These are phyloP conservation scores for Metahyphopichia silvanorum DNA, from an alignment of 805 yeast species.

Conservation along the genomic window DNA sequence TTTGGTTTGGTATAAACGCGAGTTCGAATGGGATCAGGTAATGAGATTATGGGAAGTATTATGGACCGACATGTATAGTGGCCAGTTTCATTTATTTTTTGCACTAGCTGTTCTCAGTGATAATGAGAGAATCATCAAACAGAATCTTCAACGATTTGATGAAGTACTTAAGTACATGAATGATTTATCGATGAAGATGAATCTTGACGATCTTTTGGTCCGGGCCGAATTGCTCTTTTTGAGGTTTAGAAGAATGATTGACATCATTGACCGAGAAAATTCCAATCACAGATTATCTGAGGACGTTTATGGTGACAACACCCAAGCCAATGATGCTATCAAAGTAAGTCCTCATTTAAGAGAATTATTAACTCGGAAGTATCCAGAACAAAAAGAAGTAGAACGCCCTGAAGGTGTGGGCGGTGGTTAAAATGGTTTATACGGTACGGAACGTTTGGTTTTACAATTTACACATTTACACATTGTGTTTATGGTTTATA, in stretches of 20 bases:
- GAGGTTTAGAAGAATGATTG: slow-evolving; percentile 76
- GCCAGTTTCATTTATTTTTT: slow-evolving; percentile 85
- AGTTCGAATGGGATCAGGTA: slow-evolving; percentile 75
- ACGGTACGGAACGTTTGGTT: no score
- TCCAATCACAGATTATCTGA: slow-evolving; percentile 10
- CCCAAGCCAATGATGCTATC: slow-evolving; percentile 10
- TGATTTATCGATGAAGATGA: slow-evolving; percentile 75
- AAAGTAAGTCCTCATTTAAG: slow-evolving; percentile 55
- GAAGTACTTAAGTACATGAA: slow-evolving; percentile 91
- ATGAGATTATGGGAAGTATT: slow-evolving; percentile 86
- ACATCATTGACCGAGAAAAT: slow-evolving; percentile 63
- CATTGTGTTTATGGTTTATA: no score
- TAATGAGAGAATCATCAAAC: slow-evolving; percentile 72
- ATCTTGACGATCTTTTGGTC: slow-evolving; percentile 73
- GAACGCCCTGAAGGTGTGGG: slow-evolving; percentile 42
- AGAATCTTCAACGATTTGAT: slow-evolving; percentile 75
- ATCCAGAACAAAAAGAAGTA: slow-evolving; percentile 63
- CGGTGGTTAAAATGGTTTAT: slow-evolving; percentile 29
- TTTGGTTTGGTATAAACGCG: slow-evolving; percentile 93
- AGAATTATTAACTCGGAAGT: slow-evolving; percentile 53
- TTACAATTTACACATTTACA: background rate
- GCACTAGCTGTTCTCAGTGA: slow-evolving; percentile 89
- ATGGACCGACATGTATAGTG: slow-evolving; percentile 82
- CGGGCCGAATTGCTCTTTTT: slow-evolving; percentile 81
- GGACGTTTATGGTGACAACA: slow-evolving; percentile 14